Evolutionary conservation across 371 early-diverging fungal species (phyloP).

Genomic region (Mucor saturninus): DNA sequence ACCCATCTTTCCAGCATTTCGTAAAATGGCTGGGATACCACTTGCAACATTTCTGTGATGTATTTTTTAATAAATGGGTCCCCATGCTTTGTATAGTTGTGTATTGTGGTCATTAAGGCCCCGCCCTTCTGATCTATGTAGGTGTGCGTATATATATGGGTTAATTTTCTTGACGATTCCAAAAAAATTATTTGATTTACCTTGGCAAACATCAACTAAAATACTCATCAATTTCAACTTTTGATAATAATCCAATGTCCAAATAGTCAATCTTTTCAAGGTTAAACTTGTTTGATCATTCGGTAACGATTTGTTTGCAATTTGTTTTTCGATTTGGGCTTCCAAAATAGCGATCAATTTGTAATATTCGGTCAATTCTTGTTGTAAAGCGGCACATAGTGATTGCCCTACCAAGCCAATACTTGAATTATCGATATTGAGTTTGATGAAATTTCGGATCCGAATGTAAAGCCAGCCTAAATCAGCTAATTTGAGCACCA

Average conservation of each 20-base stretch:
- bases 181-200: conserved; percentile 28
- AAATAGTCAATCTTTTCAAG: conserved; percentile 83
- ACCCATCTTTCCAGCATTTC: conserved; percentile 93
- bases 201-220: conserved; percentile 64
- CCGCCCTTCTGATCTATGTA: conserved; percentile 73
- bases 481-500: conserved; percentile 65
- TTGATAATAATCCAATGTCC: conserved; percentile 82
- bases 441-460: conserved; percentile 55
- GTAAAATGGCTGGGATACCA: conserved; percentile 87
- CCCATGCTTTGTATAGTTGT: conserved; percentile 86
- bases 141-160: background rate
- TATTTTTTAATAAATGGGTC: conserved; percentile 86
- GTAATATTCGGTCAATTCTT: conserved; percentile 82
- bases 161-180: background rate
- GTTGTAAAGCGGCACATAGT: conserved; percentile 79
- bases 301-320: conserved; percentile 12
- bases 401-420: conserved; percentile 76
- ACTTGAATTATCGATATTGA: conserved; percentile 43
- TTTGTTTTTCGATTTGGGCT: conserved; percentile 67
- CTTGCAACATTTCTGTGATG: conserved; percentile 76
- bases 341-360: conserved; percentile 86
- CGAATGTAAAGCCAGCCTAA: conserved; percentile 75
- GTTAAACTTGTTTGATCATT: conserved; percentile 67
- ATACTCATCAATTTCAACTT: conserved; percentile 74
- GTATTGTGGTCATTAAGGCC: conserved; percentile 76